Conservation (phyloP, 1,284 basidiomycete species). For the Tilletia setariae region DNA sequence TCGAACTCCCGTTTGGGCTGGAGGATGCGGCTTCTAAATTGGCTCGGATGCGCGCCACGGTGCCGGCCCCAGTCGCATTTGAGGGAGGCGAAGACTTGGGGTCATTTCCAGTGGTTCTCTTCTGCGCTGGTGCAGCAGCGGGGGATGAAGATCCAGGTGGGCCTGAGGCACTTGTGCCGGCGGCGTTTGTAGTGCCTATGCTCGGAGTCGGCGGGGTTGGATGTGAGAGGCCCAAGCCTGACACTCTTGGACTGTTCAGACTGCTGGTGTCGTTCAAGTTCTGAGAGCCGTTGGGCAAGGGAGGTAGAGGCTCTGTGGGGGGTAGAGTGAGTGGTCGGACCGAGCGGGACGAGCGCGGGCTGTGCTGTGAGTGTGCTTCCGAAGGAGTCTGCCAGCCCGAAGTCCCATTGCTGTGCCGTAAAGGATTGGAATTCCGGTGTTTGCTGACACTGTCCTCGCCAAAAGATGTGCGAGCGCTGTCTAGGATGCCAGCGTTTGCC, state of each 20-base stretch:
- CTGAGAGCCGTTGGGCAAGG: background rate
- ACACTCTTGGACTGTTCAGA: background rate
- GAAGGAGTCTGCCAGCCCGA: slow-evolving; percentile 11
- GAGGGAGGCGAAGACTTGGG: background rate
- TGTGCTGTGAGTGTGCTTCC: slow-evolving; percentile 6
- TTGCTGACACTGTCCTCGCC: slow-evolving; percentile 8
- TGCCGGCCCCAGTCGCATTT: background rate
- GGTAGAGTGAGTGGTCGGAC: slow-evolving; percentile 3
- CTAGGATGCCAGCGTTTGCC: background rate
- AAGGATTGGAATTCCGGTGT: background rate
- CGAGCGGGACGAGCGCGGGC: slow-evolving; percentile 1
- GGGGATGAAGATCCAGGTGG: background rate
- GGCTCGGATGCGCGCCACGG: background rate
- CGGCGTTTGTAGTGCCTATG: too few species aligned
- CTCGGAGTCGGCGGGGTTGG: too few species aligned
- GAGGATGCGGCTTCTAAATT: background rate
- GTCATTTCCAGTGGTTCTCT: background rate
- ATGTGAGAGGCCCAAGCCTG: background rate
- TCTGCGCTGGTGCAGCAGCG: background rate
- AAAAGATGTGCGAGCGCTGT: background rate
- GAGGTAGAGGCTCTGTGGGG: slow-evolving; percentile 1
- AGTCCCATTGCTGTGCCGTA: background rate
- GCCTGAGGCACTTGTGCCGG: background rate
- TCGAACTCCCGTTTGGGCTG: background rate
- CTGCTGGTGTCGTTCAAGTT: background rate